Percentiles rank a stretch among this genome's conserved stretches.
These are phyloP conservation scores for Entoloma clypeatum DNA, from an alignment of 1,284 basidiomycete species.

Conservation along the genomic window DNA sequence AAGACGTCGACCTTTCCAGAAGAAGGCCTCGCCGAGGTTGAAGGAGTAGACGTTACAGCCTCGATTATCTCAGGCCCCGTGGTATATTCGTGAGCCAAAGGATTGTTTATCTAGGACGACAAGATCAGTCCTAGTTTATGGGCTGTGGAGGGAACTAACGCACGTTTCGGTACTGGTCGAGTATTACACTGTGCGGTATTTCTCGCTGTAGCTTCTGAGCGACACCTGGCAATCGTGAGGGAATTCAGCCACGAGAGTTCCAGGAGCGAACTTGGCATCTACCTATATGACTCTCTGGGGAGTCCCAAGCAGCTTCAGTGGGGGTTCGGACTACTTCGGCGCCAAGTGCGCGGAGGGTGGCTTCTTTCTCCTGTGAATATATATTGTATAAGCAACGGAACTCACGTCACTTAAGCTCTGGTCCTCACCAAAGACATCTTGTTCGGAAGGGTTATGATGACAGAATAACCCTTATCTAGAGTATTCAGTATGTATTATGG, in stretches of 20 bases:
- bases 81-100: conserved; percentile 81
- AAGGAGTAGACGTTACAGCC: conserved; percentile 60
- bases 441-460: conserved; percentile 93
- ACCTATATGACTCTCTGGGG: conserved; percentile 89
- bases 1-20: conserved; percentile 79
- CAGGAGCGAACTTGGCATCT: conserved; percentile 36
- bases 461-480: conserved; percentile 81
- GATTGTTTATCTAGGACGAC: conserved; percentile 69
- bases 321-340: conserved; percentile 95
- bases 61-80: conserved; percentile 90
- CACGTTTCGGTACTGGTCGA: conserved; percentile 87
- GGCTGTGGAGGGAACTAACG: conserved; percentile 20
- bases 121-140: conserved; percentile 7
- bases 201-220: conserved; percentile 74
- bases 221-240: conserved; percentile 78
- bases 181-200: conserved; percentile 84
- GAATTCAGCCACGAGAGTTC: conserved; percentile 75
- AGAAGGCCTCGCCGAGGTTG: conserved; percentile 51
- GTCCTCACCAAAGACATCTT: conserved; percentile 84
- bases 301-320: conserved; percentile 83
- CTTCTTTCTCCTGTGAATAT: conserved; percentile 80
- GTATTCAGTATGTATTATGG: conserved; percentile 65
- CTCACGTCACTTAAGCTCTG: neutral
- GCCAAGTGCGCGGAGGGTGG: conserved; percentile 85
- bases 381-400: conserved; percentile 4